Evolutionary conservation across 768 basidiomycete genomes (phyloP).

Genomic region (Cystofilobasidium bisporidii): DNA sequence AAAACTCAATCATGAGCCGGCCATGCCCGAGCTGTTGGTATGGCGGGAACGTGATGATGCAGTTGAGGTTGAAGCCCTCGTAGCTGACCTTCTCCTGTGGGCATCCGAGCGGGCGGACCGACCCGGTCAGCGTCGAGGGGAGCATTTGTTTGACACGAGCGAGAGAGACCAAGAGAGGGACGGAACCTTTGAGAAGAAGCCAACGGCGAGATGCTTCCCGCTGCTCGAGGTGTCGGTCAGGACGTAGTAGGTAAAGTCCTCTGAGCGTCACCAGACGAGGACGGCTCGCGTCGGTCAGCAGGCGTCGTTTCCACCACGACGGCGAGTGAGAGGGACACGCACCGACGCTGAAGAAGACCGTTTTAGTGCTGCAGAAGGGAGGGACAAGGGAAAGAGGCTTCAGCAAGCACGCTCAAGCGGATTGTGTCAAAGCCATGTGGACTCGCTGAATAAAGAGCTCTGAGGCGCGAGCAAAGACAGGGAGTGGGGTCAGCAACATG

Average conservation of each 20-base stretch:
- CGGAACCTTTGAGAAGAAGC: conserved; percentile 63
- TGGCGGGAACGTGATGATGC: conserved; percentile 89
- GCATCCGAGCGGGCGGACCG: neutral
- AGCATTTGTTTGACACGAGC: too few species aligned
- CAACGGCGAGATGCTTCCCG: conserved; percentile 67
- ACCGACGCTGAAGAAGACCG: conserved; percentile 34
- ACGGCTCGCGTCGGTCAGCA: neutral
- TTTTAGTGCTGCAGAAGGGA: conserved; percentile 27
- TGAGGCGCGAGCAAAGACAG: neutral
- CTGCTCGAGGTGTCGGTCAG: conserved; percentile 68
- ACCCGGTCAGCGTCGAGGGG: too few species aligned
- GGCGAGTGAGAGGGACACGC: neutral
- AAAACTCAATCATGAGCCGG: conserved; percentile 95
- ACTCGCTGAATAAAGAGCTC: conserved; percentile 4
- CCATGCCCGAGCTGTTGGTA: conserved; percentile 84
- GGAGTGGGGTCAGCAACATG: neutral
- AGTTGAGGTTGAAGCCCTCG: conserved; percentile 94
- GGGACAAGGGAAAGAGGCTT: neutral
- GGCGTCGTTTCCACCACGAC: too few species aligned
- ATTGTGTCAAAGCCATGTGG: neutral
- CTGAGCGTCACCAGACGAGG: conserved; percentile 15
- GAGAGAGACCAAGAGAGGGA: conserved; percentile 5
- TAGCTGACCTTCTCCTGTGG: conserved; percentile 82
- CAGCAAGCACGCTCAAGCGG: too few species aligned
- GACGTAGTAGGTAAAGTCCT: conserved; percentile 72